Conservation (phyloP, 148 eudicot species). For the Silene conica region DNA sequence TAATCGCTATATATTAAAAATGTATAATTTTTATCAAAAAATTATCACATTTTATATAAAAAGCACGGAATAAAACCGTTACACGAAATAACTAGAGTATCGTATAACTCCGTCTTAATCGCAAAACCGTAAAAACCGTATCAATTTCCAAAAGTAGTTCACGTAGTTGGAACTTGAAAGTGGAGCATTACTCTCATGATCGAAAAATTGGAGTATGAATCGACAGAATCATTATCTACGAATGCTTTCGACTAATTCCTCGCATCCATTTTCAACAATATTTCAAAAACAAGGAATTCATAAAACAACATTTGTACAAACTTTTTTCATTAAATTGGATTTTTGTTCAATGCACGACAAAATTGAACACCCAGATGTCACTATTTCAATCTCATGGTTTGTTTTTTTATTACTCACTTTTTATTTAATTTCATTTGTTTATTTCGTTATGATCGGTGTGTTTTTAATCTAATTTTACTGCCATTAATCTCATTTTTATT, state of each 20-base stretch:
- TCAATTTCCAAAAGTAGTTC: no score
- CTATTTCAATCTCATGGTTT: conserved; percentile 20
- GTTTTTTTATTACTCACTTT: neutral
- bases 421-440: neutral
- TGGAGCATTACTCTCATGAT: no score
- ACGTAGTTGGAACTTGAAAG: no score
- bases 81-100: no score
- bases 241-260: neutral
- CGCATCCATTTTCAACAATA: neutral
- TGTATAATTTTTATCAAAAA: no score
- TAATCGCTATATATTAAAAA: no score
- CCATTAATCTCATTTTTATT: neutral
- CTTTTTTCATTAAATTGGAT: no score
- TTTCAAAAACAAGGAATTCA: neutral
- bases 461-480: neutral
- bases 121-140: no score
- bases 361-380: conserved; percentile 24
- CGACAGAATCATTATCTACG: neutral
- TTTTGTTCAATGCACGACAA: neutral
- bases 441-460: neutral
- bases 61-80: no score
- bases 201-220: neutral
- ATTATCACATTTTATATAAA: no score
- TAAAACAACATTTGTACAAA: no score
- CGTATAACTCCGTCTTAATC: no score